Conservation (phyloP, 805 yeast genomes). For the Candida multigemmis region DNA sequence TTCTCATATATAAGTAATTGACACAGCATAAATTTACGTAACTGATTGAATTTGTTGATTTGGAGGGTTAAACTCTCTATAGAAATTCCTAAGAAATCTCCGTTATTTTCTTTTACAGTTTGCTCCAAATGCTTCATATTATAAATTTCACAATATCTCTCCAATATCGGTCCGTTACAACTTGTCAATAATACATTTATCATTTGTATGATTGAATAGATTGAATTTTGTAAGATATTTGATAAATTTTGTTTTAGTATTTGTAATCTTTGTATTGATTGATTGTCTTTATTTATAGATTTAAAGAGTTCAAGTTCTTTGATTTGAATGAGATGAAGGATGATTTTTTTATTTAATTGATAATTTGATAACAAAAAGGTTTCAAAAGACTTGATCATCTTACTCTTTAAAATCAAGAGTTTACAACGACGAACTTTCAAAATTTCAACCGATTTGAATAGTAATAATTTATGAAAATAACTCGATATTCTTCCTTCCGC, state of each 20-base stretch:
- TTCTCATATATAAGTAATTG: slow-evolving; percentile 29
- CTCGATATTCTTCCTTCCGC: too few species aligned
- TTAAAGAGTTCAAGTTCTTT: slow-evolving; percentile 22
- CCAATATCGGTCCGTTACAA: slow-evolving; percentile 27
- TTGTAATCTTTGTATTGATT: too few species aligned
- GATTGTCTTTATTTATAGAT: slow-evolving; percentile 4
- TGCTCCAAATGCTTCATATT: slow-evolving; percentile 13
- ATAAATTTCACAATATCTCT: slow-evolving; percentile 31
- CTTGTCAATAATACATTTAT: slow-evolving; percentile 22
- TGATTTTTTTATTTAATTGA: slow-evolving; percentile 25
- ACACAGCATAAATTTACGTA: slow-evolving; percentile 28
- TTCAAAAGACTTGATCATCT: slow-evolving; percentile 13
- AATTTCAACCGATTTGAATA: slow-evolving; percentile 9
- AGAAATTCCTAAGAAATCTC: neutral
- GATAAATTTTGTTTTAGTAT: slow-evolving; percentile 6
- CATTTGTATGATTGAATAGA: too few species aligned
- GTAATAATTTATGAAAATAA: too few species aligned
- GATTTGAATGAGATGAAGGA: slow-evolving; percentile 18
- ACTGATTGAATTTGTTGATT: slow-evolving; percentile 21
- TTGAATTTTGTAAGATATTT: slow-evolving; percentile 12
- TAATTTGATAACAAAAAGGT: slow-evolving; percentile 24
- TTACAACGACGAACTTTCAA: slow-evolving; percentile 20
- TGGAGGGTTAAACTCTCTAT: too few species aligned
- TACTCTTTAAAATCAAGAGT: slow-evolving; percentile 16
- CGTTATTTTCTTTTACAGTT: slow-evolving; percentile 4